phyloP scores from a whole-genome alignment of 805 yeast species.

The Candida ponderosae region DNA sequence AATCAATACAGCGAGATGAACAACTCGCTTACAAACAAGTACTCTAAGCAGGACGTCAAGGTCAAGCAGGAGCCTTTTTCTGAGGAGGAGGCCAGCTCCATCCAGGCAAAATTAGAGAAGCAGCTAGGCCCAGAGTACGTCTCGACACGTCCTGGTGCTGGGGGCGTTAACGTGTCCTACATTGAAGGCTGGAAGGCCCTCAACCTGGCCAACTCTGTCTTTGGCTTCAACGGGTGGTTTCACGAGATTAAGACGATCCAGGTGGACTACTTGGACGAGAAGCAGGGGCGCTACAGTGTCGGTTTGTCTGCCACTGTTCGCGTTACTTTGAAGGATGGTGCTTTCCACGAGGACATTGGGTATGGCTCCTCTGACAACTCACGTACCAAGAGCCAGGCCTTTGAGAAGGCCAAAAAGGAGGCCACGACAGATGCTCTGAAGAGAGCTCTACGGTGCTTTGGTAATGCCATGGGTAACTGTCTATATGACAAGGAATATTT shows the following conservation, averaged over 20 bases:
- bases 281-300: conserved; percentile 47
- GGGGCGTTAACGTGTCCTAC: conserved; percentile 60
- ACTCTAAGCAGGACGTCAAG: background rate
- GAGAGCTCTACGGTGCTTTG: conserved; percentile 71
- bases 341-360: conserved; percentile 77
- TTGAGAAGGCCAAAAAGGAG: conserved; percentile 78
- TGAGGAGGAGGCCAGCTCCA: conserved; percentile 15
- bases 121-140: conserved; percentile 72
- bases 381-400: conserved; percentile 63
- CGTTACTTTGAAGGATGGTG: conserved; percentile 67
- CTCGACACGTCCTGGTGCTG: conserved; percentile 69
- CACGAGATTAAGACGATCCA: conserved; percentile 59
- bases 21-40: background rate
- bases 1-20: background rate
- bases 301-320: conserved; percentile 71
- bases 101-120: conserved; percentile 31
- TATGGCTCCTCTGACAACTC: conserved; percentile 80
- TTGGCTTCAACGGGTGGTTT: conserved; percentile 81
- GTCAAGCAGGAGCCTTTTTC: conserved; percentile 14
- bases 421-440: conserved; percentile 80
- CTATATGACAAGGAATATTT: conserved; percentile 69
- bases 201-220: conserved; percentile 70
- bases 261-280: conserved; percentile 66
- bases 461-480: conserved; percentile 79
- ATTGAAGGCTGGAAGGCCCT: conserved; percentile 83